Evolutionary conservation across 2,329 filamentous ascomycete genomes (phyloP), one percentile per base, ranked within the genome.

Genomic region (Calonectria crousiana): DNA sequence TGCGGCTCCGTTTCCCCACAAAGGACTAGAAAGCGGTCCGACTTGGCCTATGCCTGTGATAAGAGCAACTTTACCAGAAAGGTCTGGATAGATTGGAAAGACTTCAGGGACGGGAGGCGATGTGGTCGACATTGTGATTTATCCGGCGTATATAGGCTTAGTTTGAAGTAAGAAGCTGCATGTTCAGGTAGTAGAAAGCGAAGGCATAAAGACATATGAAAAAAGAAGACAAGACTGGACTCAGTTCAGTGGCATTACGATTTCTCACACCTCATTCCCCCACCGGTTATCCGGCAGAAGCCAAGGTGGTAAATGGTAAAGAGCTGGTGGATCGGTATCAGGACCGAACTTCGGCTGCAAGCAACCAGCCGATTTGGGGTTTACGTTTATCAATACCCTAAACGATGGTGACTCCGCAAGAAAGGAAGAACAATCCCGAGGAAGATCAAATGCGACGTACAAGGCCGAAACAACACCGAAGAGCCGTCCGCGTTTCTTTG

Each of bases 381-480:
- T 60, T 16, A 4, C 36, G 34, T 38, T 26, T 9, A 62, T 62
- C 56, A 30, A 62, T 28, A 28, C 34, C 20, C n/a, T 14, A 28
- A 38, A 41, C 56, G n/a, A 26, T 5, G n/a, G 32, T 8, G 2
- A 6, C 56, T 62, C 34, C 56, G 18, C 56, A 62, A 34, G 23
- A 41, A 62, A 62, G 56, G 56, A 62, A 62, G 34, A 62, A 62
- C 26, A 62, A 62, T 41, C 36, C 56, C 56, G 34, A 62, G 28
- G 23, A 28, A 41, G 14, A 26, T 28, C 8, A 26, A 11, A 41
- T 62, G 18, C 34, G 34, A 16, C 11, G n/a, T 23, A 11, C 36
- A 18, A n/a, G 36, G 56, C 56, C 36, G 36, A 62, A 62, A 10
- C 56, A 16, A 41, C 23, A 16, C 56, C 56, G 56, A 41, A 16